Evolutionary conservation across 768 basidiomycete species (phyloP).

Genomic region (Floccularia luteovirens): DNA sequence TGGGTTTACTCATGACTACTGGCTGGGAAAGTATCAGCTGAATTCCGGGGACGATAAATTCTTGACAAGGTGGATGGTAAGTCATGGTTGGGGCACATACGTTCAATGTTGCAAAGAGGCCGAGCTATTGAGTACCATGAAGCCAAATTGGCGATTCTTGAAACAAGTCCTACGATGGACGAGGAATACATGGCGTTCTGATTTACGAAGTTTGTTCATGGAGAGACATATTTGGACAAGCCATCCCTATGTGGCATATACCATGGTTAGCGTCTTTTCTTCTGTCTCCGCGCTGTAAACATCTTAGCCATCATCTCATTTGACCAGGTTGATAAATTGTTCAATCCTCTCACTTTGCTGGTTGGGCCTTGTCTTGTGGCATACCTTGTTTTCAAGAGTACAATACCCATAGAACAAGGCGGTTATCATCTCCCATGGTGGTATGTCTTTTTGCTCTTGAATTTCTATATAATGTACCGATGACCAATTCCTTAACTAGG

Average conservation of each 20-base stretch:
- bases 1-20: conserved; percentile 91
- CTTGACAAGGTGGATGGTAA: conserved; percentile 94
- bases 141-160: conserved; percentile 92
- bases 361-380: conserved; percentile 77
- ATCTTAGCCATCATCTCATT: conserved; percentile 2
- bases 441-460: conserved; percentile 30
- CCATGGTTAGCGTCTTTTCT: conserved; percentile 55
- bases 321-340: conserved; percentile 68
- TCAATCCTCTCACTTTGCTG: conserved; percentile 83
- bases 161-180: conserved; percentile 94
- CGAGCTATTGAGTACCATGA: conserved; percentile 89
- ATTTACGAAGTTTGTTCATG: conserved; percentile 82
- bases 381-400: conserved; percentile 74
- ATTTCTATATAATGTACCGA: conserved; percentile 2
- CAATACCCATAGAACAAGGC: conserved; percentile 53
- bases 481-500: conserved; percentile 27
- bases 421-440: conserved; percentile 82
- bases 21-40: conserved; percentile 91
- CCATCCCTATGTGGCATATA: conserved; percentile 89
- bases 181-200: conserved; percentile 89
- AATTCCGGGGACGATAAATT: conserved; percentile 95
- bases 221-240: conserved; percentile 83
- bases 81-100: conserved; percentile 93
- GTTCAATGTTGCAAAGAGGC: conserved; percentile 83
- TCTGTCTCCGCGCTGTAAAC: conserved; percentile 2